Evolutionary conservation across 805 yeast genomes (phyloP).

Genomic region (Zygotorulaspora sp.): DNA sequence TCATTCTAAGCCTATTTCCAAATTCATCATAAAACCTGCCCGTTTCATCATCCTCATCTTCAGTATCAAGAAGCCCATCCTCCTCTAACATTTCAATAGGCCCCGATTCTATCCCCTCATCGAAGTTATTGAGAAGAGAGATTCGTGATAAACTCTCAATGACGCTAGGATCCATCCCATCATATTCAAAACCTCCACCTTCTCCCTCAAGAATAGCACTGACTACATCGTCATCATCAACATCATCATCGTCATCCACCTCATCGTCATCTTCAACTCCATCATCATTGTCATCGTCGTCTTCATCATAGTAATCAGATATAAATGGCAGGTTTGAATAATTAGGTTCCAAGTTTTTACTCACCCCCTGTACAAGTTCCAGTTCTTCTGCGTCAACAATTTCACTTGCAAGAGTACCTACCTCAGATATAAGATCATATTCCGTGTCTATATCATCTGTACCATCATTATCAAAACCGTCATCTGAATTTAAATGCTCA

Average conservation of each 20-base stretch:
- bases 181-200: constrained; percentile 32
- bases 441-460: constrained; percentile 11
- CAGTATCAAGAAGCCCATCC: constrained; percentile 1
- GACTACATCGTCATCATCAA: constrained; percentile 3
- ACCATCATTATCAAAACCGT: constrained; percentile 9
- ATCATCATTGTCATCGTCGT: constrained; percentile 1
- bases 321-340: not conserved
- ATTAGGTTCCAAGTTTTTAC: not conserved
- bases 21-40: constrained; percentile 13
- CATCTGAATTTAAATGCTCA: constrained; percentile 13
- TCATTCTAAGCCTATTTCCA: constrained; percentile 10
- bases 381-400: constrained; percentile 1
- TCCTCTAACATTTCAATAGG: constrained; percentile 2
- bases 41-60: constrained; percentile 13
- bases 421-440: constrained; percentile 12
- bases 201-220: constrained; percentile 8
- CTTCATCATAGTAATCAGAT: constrained; percentile 3
- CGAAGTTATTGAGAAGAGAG: constrained; percentile 7
- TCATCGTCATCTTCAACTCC: constrained; percentile 5
- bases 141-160: constrained; percentile 4
- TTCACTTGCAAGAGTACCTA: constrained; percentile 13
- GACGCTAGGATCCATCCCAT: constrained; percentile 19
- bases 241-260: constrained; percentile 1
- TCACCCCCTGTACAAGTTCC: not conserved
- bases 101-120: constrained; percentile 4